These are phyloP conservation scores for Solanum neorickii DNA, from an alignment of 257 asterid species.

Conservation along the genomic window DNA sequence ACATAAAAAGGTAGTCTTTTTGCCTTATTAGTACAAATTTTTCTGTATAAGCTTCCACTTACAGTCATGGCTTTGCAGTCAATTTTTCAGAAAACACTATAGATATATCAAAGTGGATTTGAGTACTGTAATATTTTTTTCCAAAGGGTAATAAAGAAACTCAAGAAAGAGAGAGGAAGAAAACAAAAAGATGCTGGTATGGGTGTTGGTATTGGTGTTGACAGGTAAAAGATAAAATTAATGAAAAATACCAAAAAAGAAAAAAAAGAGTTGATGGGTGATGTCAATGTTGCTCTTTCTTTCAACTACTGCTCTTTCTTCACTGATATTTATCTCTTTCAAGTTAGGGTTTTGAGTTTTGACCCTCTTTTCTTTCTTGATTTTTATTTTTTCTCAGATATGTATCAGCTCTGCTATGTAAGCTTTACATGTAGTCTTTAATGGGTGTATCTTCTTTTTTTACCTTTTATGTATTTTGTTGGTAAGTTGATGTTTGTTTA, in stretches of 20 bases:
- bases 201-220: neutral
- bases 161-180: neutral
- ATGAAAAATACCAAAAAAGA: neutral
- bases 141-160: neutral
- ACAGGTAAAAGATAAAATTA: slow-evolving; percentile 1
- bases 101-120: neutral
- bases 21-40: neutral
- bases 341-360: slow-evolving; percentile 34
- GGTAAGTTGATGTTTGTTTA: neutral
- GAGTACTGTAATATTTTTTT: neutral
- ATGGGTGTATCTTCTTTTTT: neutral
- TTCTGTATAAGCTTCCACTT: neutral
- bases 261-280: slow-evolving; percentile 7
- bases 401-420: slow-evolving; percentile 4
- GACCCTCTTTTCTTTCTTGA: slow-evolving; percentile 2
- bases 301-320: slow-evolving; percentile 19
- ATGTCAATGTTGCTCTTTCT: slow-evolving; percentile 16
- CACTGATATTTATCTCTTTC: slow-evolving; percentile 17
- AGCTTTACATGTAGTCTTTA: neutral
- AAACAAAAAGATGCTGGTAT: neutral
- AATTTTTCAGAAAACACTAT: neutral
- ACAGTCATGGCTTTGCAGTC: neutral
- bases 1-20: neutral
- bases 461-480: neutral
- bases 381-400: neutral